Base-by-base conservation (phyloP, 2,329 filamentous ascomycete genomes). In the Paraphoma chrysanthemicola region DNA sequence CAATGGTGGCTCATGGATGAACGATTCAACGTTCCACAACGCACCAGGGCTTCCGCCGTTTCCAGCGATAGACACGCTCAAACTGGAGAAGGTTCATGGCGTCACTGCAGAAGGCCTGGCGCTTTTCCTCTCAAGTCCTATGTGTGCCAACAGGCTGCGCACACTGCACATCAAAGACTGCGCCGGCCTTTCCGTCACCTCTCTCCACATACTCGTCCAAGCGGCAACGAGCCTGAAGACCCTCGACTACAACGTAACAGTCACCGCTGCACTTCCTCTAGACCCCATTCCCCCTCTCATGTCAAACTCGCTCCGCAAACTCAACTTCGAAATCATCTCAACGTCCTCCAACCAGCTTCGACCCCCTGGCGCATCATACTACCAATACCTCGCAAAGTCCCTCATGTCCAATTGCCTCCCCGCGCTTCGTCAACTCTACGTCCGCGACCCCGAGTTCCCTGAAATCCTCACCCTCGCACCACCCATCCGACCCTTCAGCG, bases 271-370 rank as follows among this genome's bases (percentile, higher is more conserved):
- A 0, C 85, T 90, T 54, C 84, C 86, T 2, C 73, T 83, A 23
- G 81, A 84, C 50, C 79, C 79, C 18, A 71, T 90, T 2, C 88
- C 87, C 1, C 86, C 87, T 0, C 79, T 97, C 49, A 77, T 84
- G 6, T 96, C 92, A 2, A 81, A 79, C 51, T 88, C 88, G 14
- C 84, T 98, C 17, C 80, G 83, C 63, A 89, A 86, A 2, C 80
- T 98, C 12, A 89, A 94, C 66, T 97, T 89, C 72, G 94, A 97
- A 77, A 91, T 98, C 72, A 89, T 86, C 10, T 83, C 87, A 3
- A 81, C 81, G 9, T 78, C 85, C 4, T 79, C 85, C 0, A 85
- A 87, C 18, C 82, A 88, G 10, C 74, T 84, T 48, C 80, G 83
- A 48, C 77, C 81, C 0, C 81, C 83, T 1, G 78, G 81, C 6